Evolutionary conservation across 2,329 filamentous ascomycete genomes (phyloP).

Genomic region (Pseudogymnoascus sp.): DNA sequence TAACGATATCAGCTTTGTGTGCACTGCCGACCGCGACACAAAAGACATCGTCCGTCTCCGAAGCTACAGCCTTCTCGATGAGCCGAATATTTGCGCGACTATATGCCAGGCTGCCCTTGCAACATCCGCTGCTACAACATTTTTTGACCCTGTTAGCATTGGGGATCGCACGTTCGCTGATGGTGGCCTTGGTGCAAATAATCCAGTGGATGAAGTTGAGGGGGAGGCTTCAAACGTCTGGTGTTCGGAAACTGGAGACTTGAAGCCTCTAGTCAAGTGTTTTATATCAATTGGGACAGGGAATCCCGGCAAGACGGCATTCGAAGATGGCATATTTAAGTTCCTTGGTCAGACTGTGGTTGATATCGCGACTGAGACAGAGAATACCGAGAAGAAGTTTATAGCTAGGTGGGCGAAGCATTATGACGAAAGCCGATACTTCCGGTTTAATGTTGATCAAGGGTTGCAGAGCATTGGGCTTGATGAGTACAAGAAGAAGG

Average conservation of each 20-base stretch:
- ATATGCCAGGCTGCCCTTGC: slow-evolving; percentile 28
- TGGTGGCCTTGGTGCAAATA: slow-evolving; percentile 27
- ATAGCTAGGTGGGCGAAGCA: slow-evolving; percentile 22
- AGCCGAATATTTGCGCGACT: slow-evolving; percentile 21
- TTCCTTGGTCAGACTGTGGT: slow-evolving; percentile 22
- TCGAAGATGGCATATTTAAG: slow-evolving; percentile 19
- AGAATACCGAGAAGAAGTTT: slow-evolving; percentile 26
- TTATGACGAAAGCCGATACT: slow-evolving; percentile 26
- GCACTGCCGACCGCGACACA: slow-evolving; percentile 16
- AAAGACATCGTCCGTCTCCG: slow-evolving; percentile 21
- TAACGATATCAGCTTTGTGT: slow-evolving; percentile 22
- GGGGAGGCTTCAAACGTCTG: slow-evolving; percentile 26
- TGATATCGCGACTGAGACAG: slow-evolving; percentile 26
- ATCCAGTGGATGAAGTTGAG: slow-evolving; percentile 26
- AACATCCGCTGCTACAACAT: slow-evolving; percentile 27
- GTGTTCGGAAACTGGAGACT: slow-evolving; percentile 23
- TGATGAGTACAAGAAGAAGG: slow-evolving; percentile 21
- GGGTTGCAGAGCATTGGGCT: slow-evolving; percentile 26
- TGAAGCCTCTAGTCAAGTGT: slow-evolving; percentile 27
- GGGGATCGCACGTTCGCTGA: slow-evolving; percentile 24
- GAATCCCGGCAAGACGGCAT: slow-evolving; percentile 19
- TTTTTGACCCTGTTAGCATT: slow-evolving; percentile 27
- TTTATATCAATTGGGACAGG: slow-evolving; percentile 29
- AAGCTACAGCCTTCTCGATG: slow-evolving; percentile 22
- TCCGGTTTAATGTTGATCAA: slow-evolving; percentile 30